Evolutionary conservation across 2,329 filamentous ascomycete species (phyloP), one percentile per base, ranked within the genome.

Genomic region (Ophiostoma tasmaniense): DNA sequence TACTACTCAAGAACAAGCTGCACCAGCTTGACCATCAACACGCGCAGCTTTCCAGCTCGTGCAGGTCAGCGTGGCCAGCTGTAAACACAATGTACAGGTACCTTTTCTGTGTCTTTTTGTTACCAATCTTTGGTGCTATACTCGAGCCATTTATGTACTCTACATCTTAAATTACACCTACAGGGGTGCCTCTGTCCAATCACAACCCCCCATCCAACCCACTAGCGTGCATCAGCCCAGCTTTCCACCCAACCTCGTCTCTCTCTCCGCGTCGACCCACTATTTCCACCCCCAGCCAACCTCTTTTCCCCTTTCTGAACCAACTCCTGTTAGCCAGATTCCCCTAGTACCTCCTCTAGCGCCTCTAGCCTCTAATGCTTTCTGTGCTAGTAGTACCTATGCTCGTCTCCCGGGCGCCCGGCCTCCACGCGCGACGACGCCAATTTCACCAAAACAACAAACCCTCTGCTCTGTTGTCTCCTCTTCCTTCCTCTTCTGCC

Each of bases 331-430:
- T 33, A 52, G 45, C 64, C 37, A 39, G 37, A 39, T 20, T 50
- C 1, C 50, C 50, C 50, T 55, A 37, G 22, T 14, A 55, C 14
- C 28, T 35, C n/a, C 39, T 42, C 64, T 69, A 62, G 59, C 68
- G 25, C 64, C 62, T 67, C 50, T 64, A 30, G 42, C 64, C 61
- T 64, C 66, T 67, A 64, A 55, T 62, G 68, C 42, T 66, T 69
- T 61, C 33, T 66, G 52, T 64, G 42, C 42, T 45, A 39, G 35
- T 42, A 52, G 50, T 37, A 22, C 39, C 37, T 59, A 33, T 61
- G 25, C 39, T 70, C 69, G 72, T 73, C 72, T 67, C 72, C 72
- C 62, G 55, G 72, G 62, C 72, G 72, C 70, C 72, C 71, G 69
- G 67, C 71, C 68, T 66, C 50, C 66, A 70, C 30, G 64, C 70